Evolutionary conservation across 2,329 filamentous ascomycete species (phyloP).

Genomic region (Fonsecaea erecta): DNA sequence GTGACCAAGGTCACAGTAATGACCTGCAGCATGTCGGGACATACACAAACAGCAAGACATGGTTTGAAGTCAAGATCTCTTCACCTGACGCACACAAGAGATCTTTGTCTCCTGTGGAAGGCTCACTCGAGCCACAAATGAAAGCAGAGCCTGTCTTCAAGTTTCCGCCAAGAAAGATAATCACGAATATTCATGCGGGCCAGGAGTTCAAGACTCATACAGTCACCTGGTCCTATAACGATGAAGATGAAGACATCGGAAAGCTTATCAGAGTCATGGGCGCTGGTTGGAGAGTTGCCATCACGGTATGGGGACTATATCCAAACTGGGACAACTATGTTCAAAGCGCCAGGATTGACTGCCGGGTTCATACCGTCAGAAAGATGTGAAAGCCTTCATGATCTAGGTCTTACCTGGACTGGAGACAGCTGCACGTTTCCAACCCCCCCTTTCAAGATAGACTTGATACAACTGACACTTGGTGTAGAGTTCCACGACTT

Average conservation of each 20-base stretch:
- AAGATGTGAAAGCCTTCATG: conserved; percentile 16
- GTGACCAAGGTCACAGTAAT: conserved; percentile 26
- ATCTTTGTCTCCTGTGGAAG: too few relatives aligned
- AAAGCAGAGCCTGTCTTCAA: neutral
- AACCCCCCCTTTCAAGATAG: neutral
- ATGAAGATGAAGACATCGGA: conserved; percentile 26
- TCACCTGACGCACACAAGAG: conserved; percentile 7
- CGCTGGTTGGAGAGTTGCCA: conserved; percentile 27
- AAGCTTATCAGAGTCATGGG: conserved; percentile 23
- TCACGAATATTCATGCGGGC: conserved; percentile 30
- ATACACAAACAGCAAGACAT: conserved; percentile 27
- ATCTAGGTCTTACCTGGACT: neutral
- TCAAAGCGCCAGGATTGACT: conserved; percentile 24
- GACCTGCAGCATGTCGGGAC: conserved; percentile 21
- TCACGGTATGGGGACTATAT: conserved; percentile 23
- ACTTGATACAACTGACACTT: neutral
- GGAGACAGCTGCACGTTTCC: neutral
- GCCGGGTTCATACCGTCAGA: conserved; percentile 23
- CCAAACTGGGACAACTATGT: conserved; percentile 29
- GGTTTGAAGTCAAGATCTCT: conserved; percentile 29
- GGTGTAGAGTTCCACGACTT: neutral
- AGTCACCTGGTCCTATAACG: conserved; percentile 24
- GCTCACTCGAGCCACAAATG: neutral
- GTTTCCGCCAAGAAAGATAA: conserved; percentile 13
- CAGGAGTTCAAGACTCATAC: conserved; percentile 26